Evolutionary conservation across 306 rosid species (phyloP).

Genomic region (Fagus sylvatica): DNA sequence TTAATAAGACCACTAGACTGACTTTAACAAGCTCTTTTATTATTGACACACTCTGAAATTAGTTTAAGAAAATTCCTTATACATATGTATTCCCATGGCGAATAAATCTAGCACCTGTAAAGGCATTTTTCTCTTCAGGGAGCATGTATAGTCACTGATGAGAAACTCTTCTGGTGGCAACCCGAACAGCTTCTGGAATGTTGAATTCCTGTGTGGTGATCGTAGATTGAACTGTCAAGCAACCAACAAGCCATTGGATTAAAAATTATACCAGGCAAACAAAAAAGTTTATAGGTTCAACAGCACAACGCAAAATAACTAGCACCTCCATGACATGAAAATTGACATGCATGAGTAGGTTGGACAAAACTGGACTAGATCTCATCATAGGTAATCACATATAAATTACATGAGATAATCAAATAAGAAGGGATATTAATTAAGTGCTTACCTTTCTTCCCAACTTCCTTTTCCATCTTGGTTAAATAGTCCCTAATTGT

Average conservation of each 20-base stretch:
- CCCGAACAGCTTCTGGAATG: slow-evolving; percentile 80
- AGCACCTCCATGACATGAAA: background rate
- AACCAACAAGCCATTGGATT: slow-evolving; percentile 24
- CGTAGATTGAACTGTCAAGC: slow-evolving; percentile 61
- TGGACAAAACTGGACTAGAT: background rate
- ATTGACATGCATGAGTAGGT: background rate
- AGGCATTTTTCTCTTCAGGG: slow-evolving; percentile 70
- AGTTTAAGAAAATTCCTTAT: background rate
- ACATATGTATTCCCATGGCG: slow-evolving; percentile 8
- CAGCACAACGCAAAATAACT: background rate
- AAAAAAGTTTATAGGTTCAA: background rate
- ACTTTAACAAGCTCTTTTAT: background rate
- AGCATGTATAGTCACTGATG: slow-evolving; percentile 74
- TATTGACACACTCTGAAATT: background rate
- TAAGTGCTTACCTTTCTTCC: slow-evolving; percentile 65
- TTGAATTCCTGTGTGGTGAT: slow-evolving; percentile 85
- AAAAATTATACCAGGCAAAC: slow-evolving; percentile 12
- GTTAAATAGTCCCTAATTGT: slow-evolving; percentile 76
- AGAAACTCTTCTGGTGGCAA: slow-evolving; percentile 95
- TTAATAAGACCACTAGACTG: background rate
- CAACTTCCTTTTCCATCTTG: slow-evolving; percentile 96
- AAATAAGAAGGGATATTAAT: background rate
- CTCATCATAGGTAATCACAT: background rate
- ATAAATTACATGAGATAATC: background rate
- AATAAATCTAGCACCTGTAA: slow-evolving; percentile 56